Base-by-base conservation (phyloP, 192 early-diverging fungal genomes). In the Coemansia sp. region DNA sequence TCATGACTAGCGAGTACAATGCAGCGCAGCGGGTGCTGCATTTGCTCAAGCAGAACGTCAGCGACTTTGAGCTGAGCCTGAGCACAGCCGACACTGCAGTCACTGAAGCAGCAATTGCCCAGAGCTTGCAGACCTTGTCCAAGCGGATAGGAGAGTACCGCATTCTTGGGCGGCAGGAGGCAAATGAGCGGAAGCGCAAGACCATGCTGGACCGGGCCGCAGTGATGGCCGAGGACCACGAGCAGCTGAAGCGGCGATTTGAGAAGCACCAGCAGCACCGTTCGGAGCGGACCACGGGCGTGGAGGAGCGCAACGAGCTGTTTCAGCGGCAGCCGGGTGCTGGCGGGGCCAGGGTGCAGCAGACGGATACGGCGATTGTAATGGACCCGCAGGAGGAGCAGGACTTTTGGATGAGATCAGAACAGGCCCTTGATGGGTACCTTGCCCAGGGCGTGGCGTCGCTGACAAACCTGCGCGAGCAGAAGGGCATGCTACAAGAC, bases 1-100 rank as follows among this genome's bases (percentile, higher is more conserved):
- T 22, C 19, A 68, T 71, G 68, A 64, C 68, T 1, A 72, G 68
- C 68, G 68, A 72, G 36, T 72, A 72, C 40, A 72, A 72, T 45
- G 61, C 68, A 9, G 68, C 68, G 17, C 68, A 72, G 45, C 68
- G 68, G 18, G 49, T 64, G 49, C 53, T 72, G 61, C 68, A 72
- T 57, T 55, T 56, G 44, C 38, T 72, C 28, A 72, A 72, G 53
- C 56, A 72, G 49, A 56, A 50, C 32, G 61, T 72, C 28, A 60
- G 57, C 45, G 61, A 55, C 26, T 72, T 72, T 52, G 68, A 72
- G 33, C 54, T 72, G 29, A 22, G 31, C 38, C 30, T 19, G 9
- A 50, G 27, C 16, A 38, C 18, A 5, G 39, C 39, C 28, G 51
- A 54, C 34, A 43, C 36, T 9, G 13, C 35, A 18, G 56, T 59